phyloP scores from a whole-genome alignment of 306 rosid species.

The Dalbergia cultrata region DNA sequence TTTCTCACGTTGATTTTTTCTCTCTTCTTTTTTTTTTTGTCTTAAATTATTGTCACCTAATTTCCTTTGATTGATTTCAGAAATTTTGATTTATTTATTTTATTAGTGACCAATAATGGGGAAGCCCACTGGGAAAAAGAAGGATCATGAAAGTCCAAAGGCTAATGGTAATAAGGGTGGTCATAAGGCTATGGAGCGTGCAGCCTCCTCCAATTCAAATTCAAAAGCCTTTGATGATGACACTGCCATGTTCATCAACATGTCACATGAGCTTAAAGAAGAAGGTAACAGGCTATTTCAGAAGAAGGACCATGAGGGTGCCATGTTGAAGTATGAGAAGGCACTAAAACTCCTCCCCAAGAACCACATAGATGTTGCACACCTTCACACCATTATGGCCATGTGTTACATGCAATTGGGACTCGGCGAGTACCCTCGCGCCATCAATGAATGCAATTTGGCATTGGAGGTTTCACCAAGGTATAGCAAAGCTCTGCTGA shows the following conservation, averaged over 20 bases:
- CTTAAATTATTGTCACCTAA: background rate
- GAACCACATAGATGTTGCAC: constrained; percentile 81
- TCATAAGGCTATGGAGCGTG: background rate
- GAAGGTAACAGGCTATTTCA: constrained; percentile 81
- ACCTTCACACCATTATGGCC: constrained; percentile 78
- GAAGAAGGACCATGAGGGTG: constrained; percentile 77
- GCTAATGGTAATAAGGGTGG: constrained; percentile 38
- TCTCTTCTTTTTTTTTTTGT: background rate
- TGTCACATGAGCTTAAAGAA: constrained; percentile 84
- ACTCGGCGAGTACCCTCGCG: constrained; percentile 85
- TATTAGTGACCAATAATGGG: constrained; percentile 65
- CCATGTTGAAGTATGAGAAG: constrained; percentile 81
- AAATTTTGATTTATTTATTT: constrained; percentile 3
- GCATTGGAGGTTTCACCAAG: constrained; percentile 76
- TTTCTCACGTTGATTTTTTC: background rate
- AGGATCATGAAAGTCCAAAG: constrained; percentile 60
- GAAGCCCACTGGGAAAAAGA: constrained; percentile 81
- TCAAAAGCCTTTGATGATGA: constrained; percentile 76
- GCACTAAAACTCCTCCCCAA: constrained; percentile 82
- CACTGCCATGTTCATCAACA: constrained; percentile 86
- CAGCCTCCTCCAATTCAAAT: constrained; percentile 38
- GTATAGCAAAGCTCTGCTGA: constrained; percentile 74
- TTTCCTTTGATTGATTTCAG: background rate
- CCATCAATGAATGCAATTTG: constrained; percentile 78
- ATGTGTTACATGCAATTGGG: constrained; percentile 86